These are phyloP conservation scores for Fragaria nilgerrensis DNA, from an alignment of 306 rosid genomes.

Conservation along the genomic window DNA sequence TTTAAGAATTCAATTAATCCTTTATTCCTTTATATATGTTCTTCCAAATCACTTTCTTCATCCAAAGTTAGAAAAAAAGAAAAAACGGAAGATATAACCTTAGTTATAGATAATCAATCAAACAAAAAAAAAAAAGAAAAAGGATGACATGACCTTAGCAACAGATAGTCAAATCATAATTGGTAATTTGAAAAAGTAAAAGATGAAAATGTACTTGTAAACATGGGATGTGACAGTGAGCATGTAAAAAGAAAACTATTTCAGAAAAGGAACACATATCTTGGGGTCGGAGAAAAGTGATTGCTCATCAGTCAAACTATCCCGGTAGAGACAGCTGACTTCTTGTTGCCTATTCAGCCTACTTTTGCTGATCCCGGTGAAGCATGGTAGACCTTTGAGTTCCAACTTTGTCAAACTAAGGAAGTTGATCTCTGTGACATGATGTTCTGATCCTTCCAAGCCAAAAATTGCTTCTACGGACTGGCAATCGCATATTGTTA, in stretches of 20 bases:
- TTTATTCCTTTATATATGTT: no score
- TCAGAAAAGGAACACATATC: background rate
- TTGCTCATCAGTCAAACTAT: background rate
- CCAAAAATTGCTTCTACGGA: background rate
- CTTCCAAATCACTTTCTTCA: no score
- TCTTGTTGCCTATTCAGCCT: background rate
- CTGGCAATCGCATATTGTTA: background rate
- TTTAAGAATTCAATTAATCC: no score
- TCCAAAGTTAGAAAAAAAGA: no score
- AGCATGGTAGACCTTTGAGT: background rate
- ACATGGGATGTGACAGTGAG: no score
- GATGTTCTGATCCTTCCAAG: background rate
- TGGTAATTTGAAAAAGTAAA: no score
- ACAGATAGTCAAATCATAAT: no score
- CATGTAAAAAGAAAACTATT: background rate
- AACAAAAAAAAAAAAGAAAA: no score
- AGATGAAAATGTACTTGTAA: no score
- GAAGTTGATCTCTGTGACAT: background rate
- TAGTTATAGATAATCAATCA: no score
- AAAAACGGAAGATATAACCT: no score
- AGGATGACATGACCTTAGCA: no score
- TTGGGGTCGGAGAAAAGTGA: background rate
- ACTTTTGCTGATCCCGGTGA: background rate
- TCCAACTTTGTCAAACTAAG: background rate
- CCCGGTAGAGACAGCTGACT: background rate